Evolutionary conservation across 345 rosid species (phyloP), one percentile per base, ranked within the genome.

Genomic region (Capsella bursapastoris): DNA sequence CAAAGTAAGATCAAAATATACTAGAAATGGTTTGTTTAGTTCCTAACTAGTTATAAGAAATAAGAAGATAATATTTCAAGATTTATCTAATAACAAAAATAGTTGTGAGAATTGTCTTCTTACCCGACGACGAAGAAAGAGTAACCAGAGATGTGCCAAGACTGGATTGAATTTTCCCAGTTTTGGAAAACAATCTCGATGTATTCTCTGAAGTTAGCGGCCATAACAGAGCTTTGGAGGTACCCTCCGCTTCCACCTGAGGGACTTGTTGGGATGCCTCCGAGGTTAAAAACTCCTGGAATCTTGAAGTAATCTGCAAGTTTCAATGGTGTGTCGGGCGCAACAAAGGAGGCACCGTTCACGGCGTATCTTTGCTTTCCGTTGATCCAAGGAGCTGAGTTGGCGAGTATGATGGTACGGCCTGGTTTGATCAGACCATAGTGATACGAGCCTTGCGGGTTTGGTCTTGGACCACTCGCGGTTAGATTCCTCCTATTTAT

Each of bases 371-470:
- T 85, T 80, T 85, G 98, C 85, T 94, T 94, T 57, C 96, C 92
- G 64, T 88, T 89, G 44, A 94, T 89, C 37, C 64, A 77, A 15
- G 90, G 97, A 1, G 96, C 97, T 1, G 93, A 88, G 82, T 81
- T 94, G 3, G 86, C 86, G 12, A 94, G 79, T 13, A 81, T 76
- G 59, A 94, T 81, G 16, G 97, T 91, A 64, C 92, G 90, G 75
- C 82, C 81, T 28, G 86, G 83, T 79, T 88, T 90, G 72, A 95
- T 89, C 86, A 87, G 40, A 11, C 99, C 99, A 52, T 95, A 95
- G 70, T 95, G 97, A 83, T 92, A 95, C 1, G 98, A 94, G 8
- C 98, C 98, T 82, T 94, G 98, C 2, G 98, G 98, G 79, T 95
- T 95, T 3, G 99, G 97, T 48, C 99, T 85, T 1, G 97, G 97